Base-by-base conservation (phyloP, 768 basidiomycete genomes). In the Cystofilobasidium capitatum region DNA sequence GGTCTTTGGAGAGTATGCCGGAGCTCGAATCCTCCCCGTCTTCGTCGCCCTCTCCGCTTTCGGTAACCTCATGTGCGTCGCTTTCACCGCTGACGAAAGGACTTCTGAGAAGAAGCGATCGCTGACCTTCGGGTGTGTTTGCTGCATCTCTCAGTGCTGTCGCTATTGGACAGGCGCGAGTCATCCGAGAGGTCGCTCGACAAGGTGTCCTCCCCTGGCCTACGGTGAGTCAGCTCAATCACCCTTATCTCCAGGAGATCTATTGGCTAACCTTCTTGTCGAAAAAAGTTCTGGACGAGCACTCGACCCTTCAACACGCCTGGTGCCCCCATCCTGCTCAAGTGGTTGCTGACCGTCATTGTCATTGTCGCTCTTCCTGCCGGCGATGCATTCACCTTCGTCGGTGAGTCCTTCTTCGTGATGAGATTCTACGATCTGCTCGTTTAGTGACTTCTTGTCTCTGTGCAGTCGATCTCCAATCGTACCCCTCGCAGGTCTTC, bases 381-480 rank as follows among this genome's bases (percentile, higher is more conserved):
- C 0, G 87, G 88, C 3, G 88, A 89, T 71, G 86, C 86, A 0
- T 89, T 87, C 72, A 79, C 84, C 36, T 88, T 89, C 75, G 80
- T 70, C 55, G 70, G 72, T 73, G 35, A 69, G 72, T 64, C 31
- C 85, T 71, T 22, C 33, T 79, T 87, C 65, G 86, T 83, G 77
- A 69, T 82, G 76, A 69, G 79, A 76, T 36, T 75, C 71, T 66
- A 80, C 76, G 72, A 78, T 75, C 7, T 77, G 77, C 70, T 76
- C 71, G 73, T 80, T 2, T 62, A 65, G 73, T 77, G 6, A 29
- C 16, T 6, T n/a, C 26, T 59, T 26, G 20, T 40, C 29, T 31
- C 17, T 12, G 5, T 4, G 0, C 58, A 71, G 68, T 71, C 51
- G 73, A 70, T 24, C 39, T 70, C 5, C 66, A 58, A 49, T 71